Evolutionary conservation across 2,329 filamentous ascomycete species (phyloP).

Genomic region (Fusarium transvaalense): DNA sequence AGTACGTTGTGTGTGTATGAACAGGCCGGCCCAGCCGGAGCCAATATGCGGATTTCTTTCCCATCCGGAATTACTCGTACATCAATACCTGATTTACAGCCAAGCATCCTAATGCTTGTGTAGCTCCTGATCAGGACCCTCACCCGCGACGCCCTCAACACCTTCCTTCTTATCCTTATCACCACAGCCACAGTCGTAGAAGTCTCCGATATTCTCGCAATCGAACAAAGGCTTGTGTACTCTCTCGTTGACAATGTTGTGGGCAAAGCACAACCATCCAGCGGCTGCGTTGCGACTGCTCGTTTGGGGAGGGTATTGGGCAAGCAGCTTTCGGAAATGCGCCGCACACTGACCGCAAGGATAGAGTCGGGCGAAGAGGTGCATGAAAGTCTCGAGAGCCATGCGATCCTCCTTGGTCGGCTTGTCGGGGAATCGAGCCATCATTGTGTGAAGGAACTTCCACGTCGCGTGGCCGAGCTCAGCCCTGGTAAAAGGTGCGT

Average conservation of each 20-base stretch:
- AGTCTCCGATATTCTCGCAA: slow-evolving; percentile 76
- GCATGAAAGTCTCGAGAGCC: slow-evolving; percentile 73
- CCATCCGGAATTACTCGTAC: slow-evolving; percentile 21
- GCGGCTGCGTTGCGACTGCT: slow-evolving; percentile 72
- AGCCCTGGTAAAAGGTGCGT: slow-evolving; percentile 56
- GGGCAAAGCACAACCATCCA: slow-evolving; percentile 76
- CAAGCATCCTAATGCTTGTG: slow-evolving; percentile 38
- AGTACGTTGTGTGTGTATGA: slow-evolving; percentile 3
- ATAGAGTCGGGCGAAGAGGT: slow-evolving; percentile 76
- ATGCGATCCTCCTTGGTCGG: slow-evolving; percentile 72
- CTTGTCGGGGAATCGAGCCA: slow-evolving; percentile 75
- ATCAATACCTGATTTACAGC: slow-evolving; percentile 1
- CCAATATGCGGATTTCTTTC: slow-evolving; percentile 16
- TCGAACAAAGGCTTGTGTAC: slow-evolving; percentile 73
- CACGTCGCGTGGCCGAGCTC: slow-evolving; percentile 77
- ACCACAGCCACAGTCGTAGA: slow-evolving; percentile 78
- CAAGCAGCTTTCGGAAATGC: slow-evolving; percentile 73
- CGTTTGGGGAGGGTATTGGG: slow-evolving; percentile 74
- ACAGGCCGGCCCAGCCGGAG: slow-evolving; percentile 45
- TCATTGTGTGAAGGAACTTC: slow-evolving; percentile 79
- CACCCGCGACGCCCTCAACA: slow-evolving; percentile 36
- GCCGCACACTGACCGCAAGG: slow-evolving; percentile 77
- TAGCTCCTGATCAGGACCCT: slow-evolving; percentile 34
- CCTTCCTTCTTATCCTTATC: slow-evolving; percentile 67
- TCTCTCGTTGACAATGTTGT: slow-evolving; percentile 75